Percentiles rank a stretch among this genome's conserved stretches.
Conservation (phyloP, 345 rosid species). For the Toxicodendron radicans region DNA sequence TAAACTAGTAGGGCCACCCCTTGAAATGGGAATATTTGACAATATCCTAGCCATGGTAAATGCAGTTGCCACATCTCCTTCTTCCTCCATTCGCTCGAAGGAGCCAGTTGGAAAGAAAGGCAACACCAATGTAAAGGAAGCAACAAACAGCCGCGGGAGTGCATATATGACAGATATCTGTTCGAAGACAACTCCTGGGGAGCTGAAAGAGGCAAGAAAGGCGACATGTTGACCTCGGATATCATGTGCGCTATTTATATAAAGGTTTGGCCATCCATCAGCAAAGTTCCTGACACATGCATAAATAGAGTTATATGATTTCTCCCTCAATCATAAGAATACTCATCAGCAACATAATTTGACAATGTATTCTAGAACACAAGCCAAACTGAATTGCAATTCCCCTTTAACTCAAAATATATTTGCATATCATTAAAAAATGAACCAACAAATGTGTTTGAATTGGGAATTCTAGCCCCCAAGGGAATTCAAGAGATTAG, state of each 20-base stretch:
- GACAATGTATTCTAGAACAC: neutral
- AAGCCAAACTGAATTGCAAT: neutral
- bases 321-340: neutral
- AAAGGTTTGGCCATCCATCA: constrained; percentile 95
- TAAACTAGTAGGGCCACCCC: constrained; percentile 97
- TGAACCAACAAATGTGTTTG: neutral
- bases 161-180: constrained; percentile 97
- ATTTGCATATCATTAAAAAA: neutral
- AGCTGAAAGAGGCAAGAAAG: constrained; percentile 88
- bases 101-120: constrained; percentile 99
- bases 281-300: constrained; percentile 72
- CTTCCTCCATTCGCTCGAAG: constrained; percentile 98
- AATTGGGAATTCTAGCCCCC: neutral
- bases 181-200: constrained; percentile 91
- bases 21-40: constrained; percentile 90
- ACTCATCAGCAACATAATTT: neutral
- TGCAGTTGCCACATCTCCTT: constrained; percentile 98
- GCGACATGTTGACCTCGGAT: constrained; percentile 96
- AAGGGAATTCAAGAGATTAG: neutral
- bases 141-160: constrained; percentile 85
- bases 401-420: neutral
- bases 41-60: constrained; percentile 96
- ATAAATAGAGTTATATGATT: constrained; percentile 14
- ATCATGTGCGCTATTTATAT: constrained; percentile 86
- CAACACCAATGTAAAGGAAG: constrained; percentile 86